These are phyloP conservation scores for Claviceps sorghi DNA, from an alignment of 2,329 filamentous ascomycete species.

Conservation along the genomic window DNA sequence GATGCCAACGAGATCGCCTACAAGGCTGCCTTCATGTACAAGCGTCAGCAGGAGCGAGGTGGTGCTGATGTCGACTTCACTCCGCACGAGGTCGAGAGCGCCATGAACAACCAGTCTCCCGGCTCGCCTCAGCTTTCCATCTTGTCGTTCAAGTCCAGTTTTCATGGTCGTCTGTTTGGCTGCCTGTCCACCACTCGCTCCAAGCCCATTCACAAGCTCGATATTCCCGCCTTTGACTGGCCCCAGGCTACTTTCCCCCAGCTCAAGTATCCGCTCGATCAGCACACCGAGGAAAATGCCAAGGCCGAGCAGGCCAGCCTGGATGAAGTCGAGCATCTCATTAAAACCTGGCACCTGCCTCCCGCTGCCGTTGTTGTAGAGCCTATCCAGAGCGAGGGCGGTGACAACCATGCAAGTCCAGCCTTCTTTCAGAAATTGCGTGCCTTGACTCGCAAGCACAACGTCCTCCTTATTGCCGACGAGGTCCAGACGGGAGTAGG, in stretches of 20 bases:
- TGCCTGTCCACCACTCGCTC: constrained; percentile 77
- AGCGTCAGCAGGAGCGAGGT: constrained; percentile 66
- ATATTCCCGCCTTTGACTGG: constrained; percentile 93
- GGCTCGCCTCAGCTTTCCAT: constrained; percentile 68
- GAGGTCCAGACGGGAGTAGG: constrained; percentile 91
- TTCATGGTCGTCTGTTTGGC: constrained; percentile 85
- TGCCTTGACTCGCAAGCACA: constrained; percentile 60
- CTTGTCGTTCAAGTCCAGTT: constrained; percentile 73
- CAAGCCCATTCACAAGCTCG: constrained; percentile 89
- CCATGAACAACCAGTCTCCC: constrained; percentile 69
- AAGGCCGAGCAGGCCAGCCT: constrained; percentile 67
- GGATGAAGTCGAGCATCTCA: constrained; percentile 68
- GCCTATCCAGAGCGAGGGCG: constrained; percentile 86
- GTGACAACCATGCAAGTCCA: constrained; percentile 84
- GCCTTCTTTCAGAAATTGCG: constrained; percentile 77
- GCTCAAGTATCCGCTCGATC: constrained; percentile 75
- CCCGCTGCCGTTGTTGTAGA: constrained; percentile 74
- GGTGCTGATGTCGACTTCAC: constrained; percentile 67
- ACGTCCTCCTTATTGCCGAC: constrained; percentile 77
- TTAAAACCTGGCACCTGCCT: constrained; percentile 63
- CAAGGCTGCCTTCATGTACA: constrained; percentile 93
- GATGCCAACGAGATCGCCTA: constrained; percentile 91
- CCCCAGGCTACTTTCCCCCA: constrained; percentile 75
- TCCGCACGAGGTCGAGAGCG: constrained; percentile 54
- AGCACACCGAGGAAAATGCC: constrained; percentile 68